Base-by-base conservation (phyloP, 73 alveolate genomes). In the Blepharisma stoltei region DNA sequence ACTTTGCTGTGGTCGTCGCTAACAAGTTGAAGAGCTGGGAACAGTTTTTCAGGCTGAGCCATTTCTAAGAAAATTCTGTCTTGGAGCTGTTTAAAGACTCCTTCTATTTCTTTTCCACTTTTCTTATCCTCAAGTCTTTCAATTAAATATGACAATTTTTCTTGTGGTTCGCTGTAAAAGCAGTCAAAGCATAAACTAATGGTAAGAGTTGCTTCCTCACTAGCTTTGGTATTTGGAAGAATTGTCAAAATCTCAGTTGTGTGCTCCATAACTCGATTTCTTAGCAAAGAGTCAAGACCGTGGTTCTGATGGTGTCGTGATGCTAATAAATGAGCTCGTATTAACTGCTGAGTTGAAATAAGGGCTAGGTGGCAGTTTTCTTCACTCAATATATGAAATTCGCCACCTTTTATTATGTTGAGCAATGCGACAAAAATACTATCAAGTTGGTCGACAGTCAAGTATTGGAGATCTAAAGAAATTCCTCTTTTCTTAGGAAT, bases 111-210 rank as follows among this genome's bases (percentile, higher is more conserved):
- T 60, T 60, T 38, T 18, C 23, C 18, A 60, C 23, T 60, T 20
- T 20, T 25, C 38, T 14, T 20, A 14, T 38, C 23, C 23, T 60
- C 46, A 18, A 60, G 45, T 14, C 46, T 14, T 2, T 60, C 45
- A 60, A 60, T 14, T 8, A 60, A 14, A 60, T 60, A 60, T 8
- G 14, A 9, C 38, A 60, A 9, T 60, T 60, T 60, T 20, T 60
- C 73, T 60, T n/a, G 14, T 18, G 73, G 73, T 11, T 25, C 73
- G 18, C 23, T 60, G 73, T 60, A 60, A 25, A 60, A 60, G 46
- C 14, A n/a, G 18, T 60, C 73, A 25, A 60, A 60, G 5, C 46
- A 60, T 5, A 38, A 60, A 47, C 73, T 60, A 9, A 60, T 25
- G 73, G 23, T 60, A 32, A 32, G 41, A 32, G 41, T 32, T 3